Percentiles rank a stretch among this genome's conserved stretches.
These are phyloP conservation scores for Cryptosporidium sp. DNA, from an alignment of 169 alveolate genomes.

Conservation along the genomic window DNA sequence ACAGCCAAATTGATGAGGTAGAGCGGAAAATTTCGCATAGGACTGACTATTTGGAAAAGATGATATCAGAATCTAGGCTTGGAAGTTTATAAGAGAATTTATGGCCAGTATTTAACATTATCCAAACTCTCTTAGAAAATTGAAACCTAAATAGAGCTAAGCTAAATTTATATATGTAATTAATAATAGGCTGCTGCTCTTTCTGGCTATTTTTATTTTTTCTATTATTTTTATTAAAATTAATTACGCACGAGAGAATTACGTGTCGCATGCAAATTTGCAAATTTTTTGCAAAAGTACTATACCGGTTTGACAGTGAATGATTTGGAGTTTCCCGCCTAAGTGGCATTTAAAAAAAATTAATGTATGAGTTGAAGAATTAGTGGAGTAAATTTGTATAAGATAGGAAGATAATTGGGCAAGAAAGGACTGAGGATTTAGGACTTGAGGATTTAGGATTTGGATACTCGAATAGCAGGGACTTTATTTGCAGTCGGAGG, in stretches of 20 bases:
- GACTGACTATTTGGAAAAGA: slow-evolving; percentile 24
- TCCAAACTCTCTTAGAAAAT: too few relatives aligned
- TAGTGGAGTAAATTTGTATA: neutral
- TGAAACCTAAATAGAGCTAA: neutral
- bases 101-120: too few relatives aligned
- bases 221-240: too few relatives aligned
- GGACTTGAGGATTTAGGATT: too few relatives aligned
- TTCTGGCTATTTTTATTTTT: too few relatives aligned
- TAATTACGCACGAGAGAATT: neutral
- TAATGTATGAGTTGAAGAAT: neutral
- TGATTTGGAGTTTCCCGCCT: neutral
- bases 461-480: too few relatives aligned
- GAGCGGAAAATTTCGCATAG: slow-evolving; percentile 26
- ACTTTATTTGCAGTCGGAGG: neutral
- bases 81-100: neutral
- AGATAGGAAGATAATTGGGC: neutral
- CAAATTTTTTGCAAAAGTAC: neutral
- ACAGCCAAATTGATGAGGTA: slow-evolving; percentile 21
- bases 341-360: neutral
- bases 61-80: slow-evolving; percentile 6
- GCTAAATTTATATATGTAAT: neutral
- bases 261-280: slow-evolving; percentile 29
- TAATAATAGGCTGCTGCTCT: too few relatives aligned
- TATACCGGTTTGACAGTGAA: slow-evolving; percentile 21
- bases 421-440: neutral